Evolutionary conservation across 208 protist species (phyloP).

Genomic region (Plasmodiophora brassicae): DNA sequence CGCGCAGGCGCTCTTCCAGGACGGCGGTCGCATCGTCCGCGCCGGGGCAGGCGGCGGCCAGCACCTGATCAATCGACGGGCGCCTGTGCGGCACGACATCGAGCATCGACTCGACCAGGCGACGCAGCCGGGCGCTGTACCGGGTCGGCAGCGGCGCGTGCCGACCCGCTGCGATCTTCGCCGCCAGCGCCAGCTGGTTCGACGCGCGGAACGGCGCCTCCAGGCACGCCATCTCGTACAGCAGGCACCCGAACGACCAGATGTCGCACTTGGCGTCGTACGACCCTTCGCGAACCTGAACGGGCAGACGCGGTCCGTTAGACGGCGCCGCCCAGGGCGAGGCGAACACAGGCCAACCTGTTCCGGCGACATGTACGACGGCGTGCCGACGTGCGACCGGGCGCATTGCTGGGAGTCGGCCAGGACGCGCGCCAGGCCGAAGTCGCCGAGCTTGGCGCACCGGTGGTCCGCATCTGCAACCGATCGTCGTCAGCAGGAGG

Average conservation of each 20-base stretch:
- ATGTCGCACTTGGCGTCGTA: slow-evolving; percentile 60
- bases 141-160: background rate
- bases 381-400: slow-evolving; percentile 55
- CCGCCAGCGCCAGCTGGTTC: slow-evolving; percentile 17
- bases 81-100: too few species aligned
- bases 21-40: too few species aligned
- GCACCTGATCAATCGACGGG: too few species aligned
- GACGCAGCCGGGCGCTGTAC: background rate
- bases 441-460: slow-evolving; percentile 60
- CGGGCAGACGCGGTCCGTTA: too few species aligned
- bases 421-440: slow-evolving; percentile 58
- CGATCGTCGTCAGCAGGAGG: background rate
- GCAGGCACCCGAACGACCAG: slow-evolving; percentile 61
- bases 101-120: background rate
- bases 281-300: background rate
- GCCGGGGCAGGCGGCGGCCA: too few species aligned
- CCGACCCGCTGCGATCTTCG: slow-evolving; percentile 21
- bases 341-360: too few species aligned
- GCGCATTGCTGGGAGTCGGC: slow-evolving; percentile 36
- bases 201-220: slow-evolving; percentile 52
- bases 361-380: slow-evolving; percentile 63
- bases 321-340: too few species aligned
- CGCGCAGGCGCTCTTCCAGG: too few species aligned
- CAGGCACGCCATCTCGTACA: slow-evolving; percentile 57
- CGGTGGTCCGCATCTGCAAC: background rate